Conservation (phyloP, 768 basidiomycete genomes). For the Porpolomopsis calyptriformis region DNA sequence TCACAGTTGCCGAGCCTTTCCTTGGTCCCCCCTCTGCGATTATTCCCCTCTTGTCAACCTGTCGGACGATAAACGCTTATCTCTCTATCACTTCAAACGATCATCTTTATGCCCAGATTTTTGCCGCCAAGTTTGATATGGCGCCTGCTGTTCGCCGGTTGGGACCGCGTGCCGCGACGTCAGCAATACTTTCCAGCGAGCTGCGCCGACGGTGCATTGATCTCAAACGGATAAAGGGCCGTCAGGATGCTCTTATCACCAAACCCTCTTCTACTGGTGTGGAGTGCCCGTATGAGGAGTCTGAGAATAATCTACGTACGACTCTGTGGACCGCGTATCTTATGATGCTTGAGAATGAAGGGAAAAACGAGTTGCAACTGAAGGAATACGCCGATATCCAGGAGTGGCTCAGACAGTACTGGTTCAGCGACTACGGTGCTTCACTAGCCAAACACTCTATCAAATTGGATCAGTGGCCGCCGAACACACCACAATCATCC, state of each 20-base stretch:
- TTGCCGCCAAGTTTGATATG: slow-evolving; percentile 56
- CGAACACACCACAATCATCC: slow-evolving; percentile 38
- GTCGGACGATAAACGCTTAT: slow-evolving; percentile 35
- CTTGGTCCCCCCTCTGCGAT: slow-evolving; percentile 56
- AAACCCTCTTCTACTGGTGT: slow-evolving; percentile 14
- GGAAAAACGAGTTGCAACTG: slow-evolving; percentile 61
- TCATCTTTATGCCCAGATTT: slow-evolving; percentile 66
- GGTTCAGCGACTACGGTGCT: slow-evolving; percentile 51
- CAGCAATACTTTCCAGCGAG: slow-evolving; percentile 47
- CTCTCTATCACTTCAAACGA: slow-evolving; percentile 47
- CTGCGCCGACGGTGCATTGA: slow-evolving; percentile 48
- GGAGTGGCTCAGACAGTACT: slow-evolving; percentile 54
- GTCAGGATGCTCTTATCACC: slow-evolving; percentile 26
- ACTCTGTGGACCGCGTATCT: slow-evolving; percentile 59
- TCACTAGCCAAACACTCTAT: slow-evolving; percentile 38
- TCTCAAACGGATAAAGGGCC: slow-evolving; percentile 45
- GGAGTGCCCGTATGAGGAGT: slow-evolving; percentile 12
- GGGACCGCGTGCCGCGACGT: slow-evolving; percentile 28
- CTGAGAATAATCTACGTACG: slow-evolving; percentile 26
- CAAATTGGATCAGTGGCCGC: slow-evolving; percentile 44
- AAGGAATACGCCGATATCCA: slow-evolving; percentile 55
- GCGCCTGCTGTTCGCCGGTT: slow-evolving; percentile 40
- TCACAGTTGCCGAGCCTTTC: slow-evolving; percentile 38
- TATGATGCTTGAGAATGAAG: slow-evolving; percentile 76
- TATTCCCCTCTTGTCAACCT: slow-evolving; percentile 43